These are phyloP conservation scores for Ophioceras dolichostomum DNA, from an alignment of 2,329 filamentous ascomycete species.

Conservation along the genomic window DNA sequence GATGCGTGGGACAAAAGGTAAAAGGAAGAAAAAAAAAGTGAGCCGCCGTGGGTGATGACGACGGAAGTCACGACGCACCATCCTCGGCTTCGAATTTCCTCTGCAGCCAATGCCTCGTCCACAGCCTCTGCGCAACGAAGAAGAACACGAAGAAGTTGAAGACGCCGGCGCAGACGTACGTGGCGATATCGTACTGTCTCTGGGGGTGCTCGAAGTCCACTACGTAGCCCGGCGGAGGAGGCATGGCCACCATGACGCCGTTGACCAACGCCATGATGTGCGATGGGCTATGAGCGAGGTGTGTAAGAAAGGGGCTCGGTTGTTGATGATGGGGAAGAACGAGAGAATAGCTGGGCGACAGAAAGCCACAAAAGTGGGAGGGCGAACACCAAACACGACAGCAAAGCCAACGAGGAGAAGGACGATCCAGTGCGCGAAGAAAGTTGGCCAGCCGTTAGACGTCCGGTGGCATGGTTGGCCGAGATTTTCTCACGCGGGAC, in stretches of 20 bases:
- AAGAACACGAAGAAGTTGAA: neutral
- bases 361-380: too few relatives aligned
- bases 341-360: neutral
- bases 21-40: neutral
- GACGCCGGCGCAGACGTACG: neutral
- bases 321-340: neutral
- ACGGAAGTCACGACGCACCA: neutral
- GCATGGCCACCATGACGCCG: slow-evolving; percentile 12
- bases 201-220: slow-evolving; percentile 20
- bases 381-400: too few relatives aligned
- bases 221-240: slow-evolving; percentile 17
- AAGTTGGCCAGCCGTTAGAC: too few relatives aligned
- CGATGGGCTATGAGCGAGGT: too few relatives aligned
- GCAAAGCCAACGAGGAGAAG: too few relatives aligned
- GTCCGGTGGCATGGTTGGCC: too few relatives aligned
- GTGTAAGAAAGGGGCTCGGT: too few relatives aligned
- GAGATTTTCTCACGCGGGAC: too few relatives aligned
- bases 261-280: slow-evolving; percentile 5
- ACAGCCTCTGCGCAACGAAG: neutral
- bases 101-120: neutral
- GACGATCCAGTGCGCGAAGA: too few relatives aligned
- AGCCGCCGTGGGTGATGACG: neutral
- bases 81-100: neutral
- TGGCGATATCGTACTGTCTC: neutral
- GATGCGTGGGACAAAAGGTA: neutral